Evolutionary conservation across 805 yeast genomes (phyloP).

Genomic region (Saccharomycopsis vini): DNA sequence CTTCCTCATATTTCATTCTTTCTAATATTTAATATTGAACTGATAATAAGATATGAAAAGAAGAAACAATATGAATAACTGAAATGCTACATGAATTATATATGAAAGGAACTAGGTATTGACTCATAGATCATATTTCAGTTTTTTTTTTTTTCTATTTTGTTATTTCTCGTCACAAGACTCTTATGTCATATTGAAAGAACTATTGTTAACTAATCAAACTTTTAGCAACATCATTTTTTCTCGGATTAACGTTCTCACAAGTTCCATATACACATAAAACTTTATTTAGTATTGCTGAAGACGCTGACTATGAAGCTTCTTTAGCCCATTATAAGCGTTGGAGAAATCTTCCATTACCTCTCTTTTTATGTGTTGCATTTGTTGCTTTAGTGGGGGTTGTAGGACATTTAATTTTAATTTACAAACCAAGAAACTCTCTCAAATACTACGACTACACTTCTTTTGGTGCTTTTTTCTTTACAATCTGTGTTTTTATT

Average conservation of each 20-base stretch:
- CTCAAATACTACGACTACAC: slow-evolving; percentile 87
- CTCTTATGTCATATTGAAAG: not conserved
- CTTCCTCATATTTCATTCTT: too few relatives aligned
- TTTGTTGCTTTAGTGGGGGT: slow-evolving; percentile 30
- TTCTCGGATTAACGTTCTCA: slow-evolving; percentile 68
- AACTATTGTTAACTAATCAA: too few relatives aligned
- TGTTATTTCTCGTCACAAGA: not conserved
- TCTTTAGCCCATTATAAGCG: slow-evolving; percentile 67
- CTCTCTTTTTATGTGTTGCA: slow-evolving; percentile 20
- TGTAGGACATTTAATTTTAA: slow-evolving; percentile 63
- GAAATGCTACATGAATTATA: too few relatives aligned
- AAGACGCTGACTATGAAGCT: slow-evolving; percentile 43
- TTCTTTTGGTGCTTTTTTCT: slow-evolving; percentile 61
- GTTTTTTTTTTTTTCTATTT: too few relatives aligned
- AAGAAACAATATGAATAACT: too few relatives aligned
- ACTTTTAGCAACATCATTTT: slow-evolving; percentile 46
- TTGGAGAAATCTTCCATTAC: slow-evolving; percentile 58
- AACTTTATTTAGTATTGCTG: slow-evolving; percentile 57
- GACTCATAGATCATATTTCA: too few relatives aligned
- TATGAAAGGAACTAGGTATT: too few relatives aligned
- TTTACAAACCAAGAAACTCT: slow-evolving; percentile 81
- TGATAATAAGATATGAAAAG: too few relatives aligned
- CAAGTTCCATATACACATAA: slow-evolving; percentile 77
- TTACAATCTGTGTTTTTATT: slow-evolving; percentile 69
- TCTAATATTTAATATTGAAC: too few relatives aligned